phyloP scores from a whole-genome alignment of 768 basidiomycete species.

The Amanita rubescens region DNA sequence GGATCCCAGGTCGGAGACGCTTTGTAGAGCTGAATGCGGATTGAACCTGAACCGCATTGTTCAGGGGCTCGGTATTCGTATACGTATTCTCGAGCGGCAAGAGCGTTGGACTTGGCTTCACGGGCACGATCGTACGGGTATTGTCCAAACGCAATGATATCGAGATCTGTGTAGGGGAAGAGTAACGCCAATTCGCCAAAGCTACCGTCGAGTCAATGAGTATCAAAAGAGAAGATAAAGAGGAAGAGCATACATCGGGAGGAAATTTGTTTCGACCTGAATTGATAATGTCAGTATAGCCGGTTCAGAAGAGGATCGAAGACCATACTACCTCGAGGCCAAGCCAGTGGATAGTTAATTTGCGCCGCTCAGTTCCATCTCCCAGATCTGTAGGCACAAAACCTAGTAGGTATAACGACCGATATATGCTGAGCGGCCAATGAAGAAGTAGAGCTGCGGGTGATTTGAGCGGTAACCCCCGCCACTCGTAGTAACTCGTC shows the following conservation, averaged over 20 bases:
- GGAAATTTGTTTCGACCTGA: too few species aligned
- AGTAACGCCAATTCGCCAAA: slow-evolving; percentile 40
- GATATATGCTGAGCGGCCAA: slow-evolving; percentile 34
- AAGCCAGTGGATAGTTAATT: slow-evolving; percentile 28
- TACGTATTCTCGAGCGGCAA: slow-evolving; percentile 21
- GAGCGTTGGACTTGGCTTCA: slow-evolving; percentile 21
- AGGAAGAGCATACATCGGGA: too few species aligned
- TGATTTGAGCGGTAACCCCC: slow-evolving; percentile 33
- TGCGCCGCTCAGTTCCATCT: slow-evolving; percentile 19
- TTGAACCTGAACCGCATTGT: slow-evolving; percentile 28
- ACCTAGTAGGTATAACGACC: slow-evolving; percentile 27
- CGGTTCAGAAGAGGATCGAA: not conserved
- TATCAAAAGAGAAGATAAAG: too few species aligned
- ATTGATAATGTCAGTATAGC: too few species aligned
- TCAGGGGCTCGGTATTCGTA: slow-evolving; percentile 29
- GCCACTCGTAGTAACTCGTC: slow-evolving; percentile 40
- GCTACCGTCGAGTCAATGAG: slow-evolving; percentile 10
- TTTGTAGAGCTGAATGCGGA: slow-evolving; percentile 26
- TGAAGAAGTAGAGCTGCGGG: slow-evolving; percentile 38
- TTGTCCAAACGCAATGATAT: slow-evolving; percentile 33
- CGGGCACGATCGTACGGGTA: slow-evolving; percentile 24
- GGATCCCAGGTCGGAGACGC: slow-evolving; percentile 10
- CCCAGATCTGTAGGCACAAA: slow-evolving; percentile 17
- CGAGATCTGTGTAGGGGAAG: slow-evolving; percentile 36
- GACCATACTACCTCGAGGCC: slow-evolving; percentile 34